These are phyloP conservation scores for Talaromyces sp. DNA, from an alignment of 2,329 filamentous ascomycete genomes.

Conservation along the genomic window DNA sequence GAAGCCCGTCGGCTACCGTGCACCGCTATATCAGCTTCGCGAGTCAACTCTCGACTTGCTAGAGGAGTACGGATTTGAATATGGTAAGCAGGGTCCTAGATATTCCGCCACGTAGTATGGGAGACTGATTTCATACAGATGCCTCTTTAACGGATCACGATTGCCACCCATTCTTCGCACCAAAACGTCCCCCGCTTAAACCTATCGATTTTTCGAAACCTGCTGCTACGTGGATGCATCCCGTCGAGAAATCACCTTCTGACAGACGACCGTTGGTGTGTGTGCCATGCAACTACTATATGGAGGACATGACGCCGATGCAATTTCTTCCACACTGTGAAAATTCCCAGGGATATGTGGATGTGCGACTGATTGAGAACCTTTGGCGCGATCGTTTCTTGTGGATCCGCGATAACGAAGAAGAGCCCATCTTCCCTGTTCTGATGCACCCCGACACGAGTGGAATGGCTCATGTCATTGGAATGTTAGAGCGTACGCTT, in stretches of 20 bases:
- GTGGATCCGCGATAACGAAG: slow-evolving; percentile 54
- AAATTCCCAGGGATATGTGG: slow-evolving; percentile 62
- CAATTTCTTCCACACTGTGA: slow-evolving; percentile 47
- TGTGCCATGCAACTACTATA: slow-evolving; percentile 51
- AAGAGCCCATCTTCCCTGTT: slow-evolving; percentile 53
- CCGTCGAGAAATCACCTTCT: slow-evolving; percentile 29
- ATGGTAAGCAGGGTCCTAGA: slow-evolving; percentile 29
- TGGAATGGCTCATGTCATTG: slow-evolving; percentile 64
- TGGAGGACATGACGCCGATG: slow-evolving; percentile 52
- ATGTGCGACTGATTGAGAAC: slow-evolving; percentile 58
- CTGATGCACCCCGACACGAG: slow-evolving; percentile 62
- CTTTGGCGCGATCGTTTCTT: slow-evolving; percentile 65
- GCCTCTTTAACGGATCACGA: slow-evolving; percentile 48
- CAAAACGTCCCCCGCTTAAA: slow-evolving; percentile 37
- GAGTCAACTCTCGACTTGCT: slow-evolving; percentile 44
- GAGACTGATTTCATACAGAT: slow-evolving; percentile 27
- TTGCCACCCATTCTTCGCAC: slow-evolving; percentile 46
- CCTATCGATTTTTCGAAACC: slow-evolving; percentile 46
- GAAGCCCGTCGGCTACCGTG: slow-evolving; percentile 55
- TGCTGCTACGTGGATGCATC: slow-evolving; percentile 50
- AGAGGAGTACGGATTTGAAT: slow-evolving; percentile 46
- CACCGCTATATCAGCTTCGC: slow-evolving; percentile 43
- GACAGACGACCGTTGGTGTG: slow-evolving; percentile 41
- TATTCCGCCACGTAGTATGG: neutral
- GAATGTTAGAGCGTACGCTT: slow-evolving; percentile 58